phyloP scores from a whole-genome alignment of 306 rosid species.

The Delonix regia region DNA sequence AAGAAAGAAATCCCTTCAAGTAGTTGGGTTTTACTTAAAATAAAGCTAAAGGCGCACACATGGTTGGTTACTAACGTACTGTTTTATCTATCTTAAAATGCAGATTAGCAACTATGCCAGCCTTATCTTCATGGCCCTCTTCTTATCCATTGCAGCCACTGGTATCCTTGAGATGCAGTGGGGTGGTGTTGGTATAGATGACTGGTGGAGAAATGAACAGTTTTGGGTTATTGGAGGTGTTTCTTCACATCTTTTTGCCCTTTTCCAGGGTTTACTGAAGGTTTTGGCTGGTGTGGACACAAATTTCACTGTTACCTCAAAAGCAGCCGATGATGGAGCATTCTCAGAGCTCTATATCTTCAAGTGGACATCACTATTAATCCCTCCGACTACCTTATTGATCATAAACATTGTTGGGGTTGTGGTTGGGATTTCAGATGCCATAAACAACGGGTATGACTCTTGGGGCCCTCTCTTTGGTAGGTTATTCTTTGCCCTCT shows the following conservation, averaged over 20 bases:
- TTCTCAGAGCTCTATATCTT: constrained; percentile 91
- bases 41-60: not conserved
- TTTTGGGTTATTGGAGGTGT: constrained; percentile 98
- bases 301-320: constrained; percentile 91
- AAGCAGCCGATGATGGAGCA: constrained; percentile 93
- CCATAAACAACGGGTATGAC: constrained; percentile 94
- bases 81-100: constrained; percentile 9
- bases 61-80: constrained; percentile 25
- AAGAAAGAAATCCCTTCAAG: not conserved
- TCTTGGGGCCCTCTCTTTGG: constrained; percentile 98
- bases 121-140: constrained; percentile 85
- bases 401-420: constrained; percentile 87
- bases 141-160: constrained; percentile 88
- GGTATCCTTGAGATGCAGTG: constrained; percentile 97
- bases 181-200: constrained; percentile 92
- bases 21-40: not conserved
- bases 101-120: constrained; percentile 99
- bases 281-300: constrained; percentile 95
- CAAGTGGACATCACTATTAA: constrained; percentile 91
- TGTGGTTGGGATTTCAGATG: constrained; percentile 83
- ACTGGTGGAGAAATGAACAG: constrained; percentile 99
- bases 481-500: constrained; percentile 89
- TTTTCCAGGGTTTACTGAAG: constrained; percentile 88
- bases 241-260: constrained; percentile 92
- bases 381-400: constrained; percentile 79